phyloP scores from a whole-genome alignment of 345 rosid genomes.

The Alliaria petiolata region DNA sequence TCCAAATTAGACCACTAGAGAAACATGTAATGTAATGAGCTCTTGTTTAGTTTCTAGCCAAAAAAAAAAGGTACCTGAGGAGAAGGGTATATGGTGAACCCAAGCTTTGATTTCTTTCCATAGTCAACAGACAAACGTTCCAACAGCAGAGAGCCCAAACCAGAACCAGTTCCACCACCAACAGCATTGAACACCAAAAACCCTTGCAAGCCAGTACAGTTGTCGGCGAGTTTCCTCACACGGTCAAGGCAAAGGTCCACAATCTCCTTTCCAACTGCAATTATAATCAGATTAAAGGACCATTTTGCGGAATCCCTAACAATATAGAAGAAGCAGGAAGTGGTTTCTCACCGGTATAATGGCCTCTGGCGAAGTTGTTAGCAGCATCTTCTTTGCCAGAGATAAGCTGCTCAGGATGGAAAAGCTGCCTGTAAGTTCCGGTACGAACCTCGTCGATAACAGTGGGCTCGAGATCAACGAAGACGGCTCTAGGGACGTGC shows the following conservation, averaged over 20 bases:
- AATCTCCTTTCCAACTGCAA: slow-evolving; percentile 61
- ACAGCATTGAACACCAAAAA: slow-evolving; percentile 61
- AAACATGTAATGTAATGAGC: neutral
- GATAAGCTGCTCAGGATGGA: slow-evolving; percentile 71
- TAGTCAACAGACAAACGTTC: slow-evolving; percentile 61
- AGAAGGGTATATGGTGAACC: slow-evolving; percentile 59
- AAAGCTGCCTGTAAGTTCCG: slow-evolving; percentile 53
- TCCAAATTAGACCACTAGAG: too few relatives aligned
- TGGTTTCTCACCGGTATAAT: slow-evolving; percentile 44
- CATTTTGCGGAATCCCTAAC: neutral
- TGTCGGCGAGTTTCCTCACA: slow-evolving; percentile 56
- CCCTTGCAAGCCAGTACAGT: slow-evolving; percentile 63
- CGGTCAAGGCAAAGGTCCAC: slow-evolving; percentile 64
- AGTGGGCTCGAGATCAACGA: slow-evolving; percentile 33
- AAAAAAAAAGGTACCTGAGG: slow-evolving; percentile 43
- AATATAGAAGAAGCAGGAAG: neutral
- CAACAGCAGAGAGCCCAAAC: slow-evolving; percentile 51
- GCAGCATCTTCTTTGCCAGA: slow-evolving; percentile 77
- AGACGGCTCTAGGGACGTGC: slow-evolving; percentile 28
- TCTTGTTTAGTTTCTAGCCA: too few relatives aligned
- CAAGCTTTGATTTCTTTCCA: slow-evolving; percentile 58
- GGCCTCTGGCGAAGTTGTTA: slow-evolving; percentile 69
- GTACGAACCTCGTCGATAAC: slow-evolving; percentile 32
- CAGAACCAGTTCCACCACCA: slow-evolving; percentile 69
- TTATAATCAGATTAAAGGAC: neutral